A percentile compares a stretch with the other conserved stretches of the same genome.
phyloP scores from a whole-genome alignment of 1,284 basidiomycete genomes.

The Salmacisia buchloeana region DNA sequence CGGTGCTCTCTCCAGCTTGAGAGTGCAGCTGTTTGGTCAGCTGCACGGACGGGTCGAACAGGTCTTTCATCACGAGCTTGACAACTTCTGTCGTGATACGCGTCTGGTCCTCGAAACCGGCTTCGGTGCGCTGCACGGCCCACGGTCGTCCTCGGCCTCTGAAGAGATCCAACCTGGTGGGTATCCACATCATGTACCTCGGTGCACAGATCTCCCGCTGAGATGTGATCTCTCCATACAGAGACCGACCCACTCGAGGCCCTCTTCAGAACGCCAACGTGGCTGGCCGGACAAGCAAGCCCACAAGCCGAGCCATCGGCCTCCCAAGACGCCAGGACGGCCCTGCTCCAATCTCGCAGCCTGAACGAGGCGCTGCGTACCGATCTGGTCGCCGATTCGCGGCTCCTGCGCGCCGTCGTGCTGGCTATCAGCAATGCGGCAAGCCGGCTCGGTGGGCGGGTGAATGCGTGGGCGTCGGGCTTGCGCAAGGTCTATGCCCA shows the following conservation, averaged over 20 bases:
- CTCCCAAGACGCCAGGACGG: background rate
- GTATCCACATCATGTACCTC: background rate
- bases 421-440: constrained; percentile 1
- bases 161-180: background rate
- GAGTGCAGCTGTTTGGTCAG: background rate
- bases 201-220: background rate
- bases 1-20: background rate
- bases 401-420: background rate
- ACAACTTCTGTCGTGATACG: background rate
- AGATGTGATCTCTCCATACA: background rate
- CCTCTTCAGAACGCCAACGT: background rate
- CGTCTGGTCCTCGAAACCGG: background rate
- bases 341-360: background rate
- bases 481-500: background rate
- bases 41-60: background rate
- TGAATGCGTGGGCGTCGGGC: background rate
- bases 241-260: background rate
- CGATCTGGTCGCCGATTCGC: background rate
- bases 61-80: background rate
- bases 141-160: background rate
- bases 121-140: background rate
- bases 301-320: background rate
- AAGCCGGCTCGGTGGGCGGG: background rate
- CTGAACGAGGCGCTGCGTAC: background rate
- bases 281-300: background rate